Evolutionary conservation across 371 early-diverging fungal genomes (phyloP).

Genomic region (Dichotomocladium elegans): DNA sequence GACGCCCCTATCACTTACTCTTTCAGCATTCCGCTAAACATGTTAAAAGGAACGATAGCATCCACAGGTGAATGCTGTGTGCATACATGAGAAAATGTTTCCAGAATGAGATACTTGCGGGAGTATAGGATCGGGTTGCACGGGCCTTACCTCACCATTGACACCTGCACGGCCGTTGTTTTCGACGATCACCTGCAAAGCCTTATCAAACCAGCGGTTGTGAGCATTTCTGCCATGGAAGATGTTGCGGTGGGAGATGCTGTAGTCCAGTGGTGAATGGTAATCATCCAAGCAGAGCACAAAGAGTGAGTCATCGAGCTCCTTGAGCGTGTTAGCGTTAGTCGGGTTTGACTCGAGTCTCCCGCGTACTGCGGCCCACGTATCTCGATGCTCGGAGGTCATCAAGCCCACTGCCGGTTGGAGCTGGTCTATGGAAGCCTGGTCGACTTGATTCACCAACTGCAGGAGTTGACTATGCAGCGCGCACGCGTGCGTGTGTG

Average conservation of each 20-base stretch:
- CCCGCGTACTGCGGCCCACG: constrained; percentile 65
- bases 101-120: no score
- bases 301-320: constrained; percentile 83
- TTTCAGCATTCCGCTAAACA: constrained; percentile 62
- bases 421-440: constrained; percentile 26
- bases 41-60: constrained; percentile 82
- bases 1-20: constrained; percentile 29
- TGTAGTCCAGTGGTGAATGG: constrained; percentile 52
- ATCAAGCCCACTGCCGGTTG: constrained; percentile 75
- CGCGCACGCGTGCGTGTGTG: not conserved
- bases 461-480: constrained; percentile 53
- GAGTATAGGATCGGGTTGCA: not conserved
- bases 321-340: constrained; percentile 62
- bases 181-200: constrained; percentile 81
- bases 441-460: constrained; percentile 61
- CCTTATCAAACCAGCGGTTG: constrained; percentile 97
- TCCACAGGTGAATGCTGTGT: constrained; percentile 84
- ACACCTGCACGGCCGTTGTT: constrained; percentile 86
- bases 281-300: constrained; percentile 83
- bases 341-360: constrained; percentile 21
- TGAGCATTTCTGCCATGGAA: constrained; percentile 74
- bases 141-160: constrained; percentile 78
- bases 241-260: constrained; percentile 67
- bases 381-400: constrained; percentile 84
- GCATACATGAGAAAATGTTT: not conserved